A percentile compares a stretch with the other conserved stretches of the same genome.
Conservation (phyloP, 2,329 filamentous ascomycete species). For the Aspergillus fischeri region DNA sequence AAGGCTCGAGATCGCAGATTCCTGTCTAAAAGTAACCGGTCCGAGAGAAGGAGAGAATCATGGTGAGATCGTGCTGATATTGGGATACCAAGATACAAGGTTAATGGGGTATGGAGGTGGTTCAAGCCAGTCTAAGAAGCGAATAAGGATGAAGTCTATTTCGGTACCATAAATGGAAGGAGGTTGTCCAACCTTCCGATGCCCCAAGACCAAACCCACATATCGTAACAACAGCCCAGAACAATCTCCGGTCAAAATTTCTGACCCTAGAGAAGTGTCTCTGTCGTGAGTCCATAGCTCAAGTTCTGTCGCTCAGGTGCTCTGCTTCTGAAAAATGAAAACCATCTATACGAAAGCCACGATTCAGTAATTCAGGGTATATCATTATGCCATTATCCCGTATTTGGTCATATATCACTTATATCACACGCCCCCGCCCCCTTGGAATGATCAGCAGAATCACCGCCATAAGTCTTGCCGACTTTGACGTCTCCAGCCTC, state of each 20-base stretch:
- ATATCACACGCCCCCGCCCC: neutral
- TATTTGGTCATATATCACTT: neutral
- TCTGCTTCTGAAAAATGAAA: neutral
- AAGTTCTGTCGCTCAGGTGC: too few relatives aligned
- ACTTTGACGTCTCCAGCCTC: conserved; percentile 29
- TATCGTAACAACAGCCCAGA: neutral
- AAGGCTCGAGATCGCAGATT: neutral
- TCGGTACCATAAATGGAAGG: neutral
- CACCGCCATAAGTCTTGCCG: conserved; percentile 39
- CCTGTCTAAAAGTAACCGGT: neutral
- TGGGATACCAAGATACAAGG: neutral
- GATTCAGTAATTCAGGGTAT: conserved; percentile 5
- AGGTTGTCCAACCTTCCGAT: neutral
- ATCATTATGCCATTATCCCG: conserved; percentile 7
- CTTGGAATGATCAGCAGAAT: neutral
- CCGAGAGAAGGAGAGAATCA: neutral
- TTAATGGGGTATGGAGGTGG: neutral
- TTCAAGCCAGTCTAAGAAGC: too few relatives aligned
- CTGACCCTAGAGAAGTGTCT: neutral
- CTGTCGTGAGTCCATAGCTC: neutral
- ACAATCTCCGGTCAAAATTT: neutral
- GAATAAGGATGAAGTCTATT: neutral
- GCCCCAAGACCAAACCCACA: neutral
- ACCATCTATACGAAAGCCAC: neutral
- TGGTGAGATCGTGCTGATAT: neutral